Base-by-base conservation (phyloP, 2,329 filamentous ascomycete genomes). In the Cladophialophora immunda region DNA sequence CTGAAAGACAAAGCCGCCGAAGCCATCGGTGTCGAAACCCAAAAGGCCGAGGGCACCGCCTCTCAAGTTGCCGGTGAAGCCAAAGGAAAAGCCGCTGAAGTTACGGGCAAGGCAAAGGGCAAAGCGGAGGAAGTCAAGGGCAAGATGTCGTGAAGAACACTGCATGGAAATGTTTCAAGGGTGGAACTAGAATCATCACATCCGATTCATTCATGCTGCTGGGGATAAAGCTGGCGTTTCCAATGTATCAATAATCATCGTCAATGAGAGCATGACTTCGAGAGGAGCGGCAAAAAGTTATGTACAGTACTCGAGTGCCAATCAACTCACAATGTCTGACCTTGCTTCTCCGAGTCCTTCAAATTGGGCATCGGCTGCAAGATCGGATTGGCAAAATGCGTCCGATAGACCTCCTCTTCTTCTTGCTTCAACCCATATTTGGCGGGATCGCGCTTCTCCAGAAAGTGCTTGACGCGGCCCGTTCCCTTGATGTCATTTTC, bases 381-480 rank as follows among this genome's bases (percentile, higher is more conserved):
- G 4, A 62, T 38, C 3, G 30, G 38, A 25, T 62, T 65, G 2
- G 66, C 55, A 66, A 73, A 73, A 63, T 72, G 68, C 19, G 68
- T 66, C 41, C 76, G 73, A 73, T 83, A 83, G 13, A 78, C 73
- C n/a, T 75, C 68, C 45, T 80, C 76, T 66, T 82, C 80, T 30
- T 79, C 77, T 38, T 80, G 78, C 66, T 81, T 81, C 60, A 83
- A 72, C 5, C 81, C 81, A 68, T 75, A 78, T 15, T 81, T 80
- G 1, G 78, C 78, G 17, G 86, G 85, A 74, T 95, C 91, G 70
- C 92, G 84, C 66, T 91, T 87, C 73, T 88, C 87, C 66, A 98
- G 71, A 75, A 98, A 98, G 62, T 82, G 88, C 71, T 92, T 86
- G 45, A 98, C 89, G 60, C 93, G 85, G 74, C 89, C 88, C 68